Evolutionary conservation across 2,329 filamentous ascomycete genomes (phyloP).

Genomic region (Uncinocarpus reesii): DNA sequence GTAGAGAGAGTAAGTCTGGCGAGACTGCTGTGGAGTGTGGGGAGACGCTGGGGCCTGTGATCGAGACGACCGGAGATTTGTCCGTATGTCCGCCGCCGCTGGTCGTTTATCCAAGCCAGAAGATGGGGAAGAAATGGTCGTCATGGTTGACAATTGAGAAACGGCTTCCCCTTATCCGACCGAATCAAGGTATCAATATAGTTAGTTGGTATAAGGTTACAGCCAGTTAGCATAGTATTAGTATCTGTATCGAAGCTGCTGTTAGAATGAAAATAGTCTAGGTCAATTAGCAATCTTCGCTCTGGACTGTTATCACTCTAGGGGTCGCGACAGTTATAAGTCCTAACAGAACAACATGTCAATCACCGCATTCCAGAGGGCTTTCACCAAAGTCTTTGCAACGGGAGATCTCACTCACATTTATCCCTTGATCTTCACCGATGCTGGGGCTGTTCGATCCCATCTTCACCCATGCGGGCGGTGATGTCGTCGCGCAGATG

Average conservation of each 20-base stretch:
- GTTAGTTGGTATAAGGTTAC: too few relatives aligned
- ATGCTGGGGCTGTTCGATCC: background rate
- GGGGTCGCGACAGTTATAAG: too few relatives aligned
- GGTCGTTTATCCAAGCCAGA: constrained; percentile 22
- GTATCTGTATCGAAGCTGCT: too few relatives aligned
- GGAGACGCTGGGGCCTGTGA: constrained; percentile 35
- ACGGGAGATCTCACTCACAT: background rate
- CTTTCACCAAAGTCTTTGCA: too few relatives aligned
- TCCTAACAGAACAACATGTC: too few relatives aligned
- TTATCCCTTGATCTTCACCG: background rate
- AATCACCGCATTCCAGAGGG: too few relatives aligned
- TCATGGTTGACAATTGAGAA: constrained; percentile 7
- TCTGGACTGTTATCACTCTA: too few relatives aligned
- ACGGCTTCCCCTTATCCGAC: too few relatives aligned
- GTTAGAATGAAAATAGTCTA: too few relatives aligned
- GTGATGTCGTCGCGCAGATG: background rate
- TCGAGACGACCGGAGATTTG: constrained; percentile 24
- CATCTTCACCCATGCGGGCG: background rate
- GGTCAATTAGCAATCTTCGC: too few relatives aligned
- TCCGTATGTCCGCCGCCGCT: constrained; percentile 20
- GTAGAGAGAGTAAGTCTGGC: constrained; percentile 42
- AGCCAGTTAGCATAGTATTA: too few relatives aligned
- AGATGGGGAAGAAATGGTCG: constrained; percentile 20
- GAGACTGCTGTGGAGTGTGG: constrained; percentile 48
- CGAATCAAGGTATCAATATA: too few relatives aligned